These are phyloP conservation scores for Trametes gibbosa DNA, from an alignment of 768 basidiomycete species.

Conservation along the genomic window DNA sequence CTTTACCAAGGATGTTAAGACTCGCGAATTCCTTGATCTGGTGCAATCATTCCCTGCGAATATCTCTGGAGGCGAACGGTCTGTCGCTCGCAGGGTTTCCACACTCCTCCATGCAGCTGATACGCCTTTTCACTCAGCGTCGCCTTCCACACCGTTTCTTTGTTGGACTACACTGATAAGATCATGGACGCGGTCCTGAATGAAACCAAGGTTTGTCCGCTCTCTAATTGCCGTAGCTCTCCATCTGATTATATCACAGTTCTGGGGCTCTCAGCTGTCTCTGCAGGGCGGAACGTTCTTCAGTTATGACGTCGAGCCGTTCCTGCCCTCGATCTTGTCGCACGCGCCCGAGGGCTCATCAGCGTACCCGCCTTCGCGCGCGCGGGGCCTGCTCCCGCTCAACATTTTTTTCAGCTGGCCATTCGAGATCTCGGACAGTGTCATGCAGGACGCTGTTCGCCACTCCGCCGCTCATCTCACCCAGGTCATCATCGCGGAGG, in stretches of 20 bases:
- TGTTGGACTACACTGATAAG: conserved; percentile 34
- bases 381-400: conserved; percentile 39
- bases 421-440: conserved; percentile 35
- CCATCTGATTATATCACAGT: too few relatives aligned
- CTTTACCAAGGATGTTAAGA: conserved; percentile 37
- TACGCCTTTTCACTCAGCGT: conserved; percentile 2
- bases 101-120: too few relatives aligned
- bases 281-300: conserved; percentile 35
- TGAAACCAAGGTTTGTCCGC: conserved; percentile 37
- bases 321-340: conserved; percentile 41
- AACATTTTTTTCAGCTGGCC: conserved; percentile 47
- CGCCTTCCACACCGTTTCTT: conserved; percentile 41
- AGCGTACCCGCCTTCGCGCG: conserved; percentile 49
- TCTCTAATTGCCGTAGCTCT: too few relatives aligned
- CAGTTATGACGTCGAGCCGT: conserved; percentile 50
- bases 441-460: conserved; percentile 39
- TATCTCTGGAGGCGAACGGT: conserved; percentile 31
- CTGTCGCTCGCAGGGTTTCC: not conserved
- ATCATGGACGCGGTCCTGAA: conserved; percentile 43
- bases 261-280: conserved; percentile 42
- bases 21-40: conserved; percentile 41
- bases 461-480: conserved; percentile 40
- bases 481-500: conserved; percentile 38
- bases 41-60: conserved; percentile 39
- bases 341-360: conserved; percentile 34